Conservation (phyloP, 2,329 filamentous ascomycete genomes). For the Cladosporium cucumerinum region DNA sequence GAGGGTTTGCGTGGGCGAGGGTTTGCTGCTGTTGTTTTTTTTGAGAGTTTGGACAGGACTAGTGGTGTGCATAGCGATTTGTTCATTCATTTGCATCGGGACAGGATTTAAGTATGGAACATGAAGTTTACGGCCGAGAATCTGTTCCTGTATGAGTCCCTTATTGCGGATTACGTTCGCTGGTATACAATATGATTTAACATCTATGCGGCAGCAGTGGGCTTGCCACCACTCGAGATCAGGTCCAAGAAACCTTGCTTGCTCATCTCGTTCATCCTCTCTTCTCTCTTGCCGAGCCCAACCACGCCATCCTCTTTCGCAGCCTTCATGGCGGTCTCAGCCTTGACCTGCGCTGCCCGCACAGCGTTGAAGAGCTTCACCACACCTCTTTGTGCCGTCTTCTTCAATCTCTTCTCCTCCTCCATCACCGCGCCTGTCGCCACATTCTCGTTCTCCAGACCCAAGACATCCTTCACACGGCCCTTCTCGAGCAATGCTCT, state of each 20-base stretch:
- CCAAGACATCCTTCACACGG: constrained; percentile 80
- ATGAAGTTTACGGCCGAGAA: background rate
- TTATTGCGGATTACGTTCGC: background rate
- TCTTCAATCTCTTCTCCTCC: constrained; percentile 74
- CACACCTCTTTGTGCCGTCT: constrained; percentile 89
- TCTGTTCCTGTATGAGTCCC: background rate
- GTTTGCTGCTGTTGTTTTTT: background rate
- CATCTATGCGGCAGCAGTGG: constrained; percentile 12
- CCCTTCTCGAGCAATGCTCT: constrained; percentile 78
- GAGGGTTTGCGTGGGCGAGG: background rate
- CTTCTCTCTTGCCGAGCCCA: constrained; percentile 75
- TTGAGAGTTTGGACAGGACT: no score
- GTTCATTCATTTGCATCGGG: background rate
- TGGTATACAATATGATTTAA: background rate
- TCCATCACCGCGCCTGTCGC: constrained; percentile 57
- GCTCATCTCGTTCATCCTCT: constrained; percentile 91
- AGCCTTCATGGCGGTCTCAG: constrained; percentile 69
- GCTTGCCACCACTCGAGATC: constrained; percentile 61
- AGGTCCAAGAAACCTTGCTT: constrained; percentile 94
- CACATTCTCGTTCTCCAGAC: constrained; percentile 51
- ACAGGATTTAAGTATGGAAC: background rate
- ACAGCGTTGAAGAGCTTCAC: constrained; percentile 97
- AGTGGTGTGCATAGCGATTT: background rate
- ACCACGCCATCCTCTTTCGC: constrained; percentile 70
- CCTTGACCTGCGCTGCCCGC: constrained; percentile 85